Evolutionary conservation across 768 basidiomycete genomes (phyloP), one percentile per base, ranked within the genome.

Genomic region (Tubosaeta sp.): DNA sequence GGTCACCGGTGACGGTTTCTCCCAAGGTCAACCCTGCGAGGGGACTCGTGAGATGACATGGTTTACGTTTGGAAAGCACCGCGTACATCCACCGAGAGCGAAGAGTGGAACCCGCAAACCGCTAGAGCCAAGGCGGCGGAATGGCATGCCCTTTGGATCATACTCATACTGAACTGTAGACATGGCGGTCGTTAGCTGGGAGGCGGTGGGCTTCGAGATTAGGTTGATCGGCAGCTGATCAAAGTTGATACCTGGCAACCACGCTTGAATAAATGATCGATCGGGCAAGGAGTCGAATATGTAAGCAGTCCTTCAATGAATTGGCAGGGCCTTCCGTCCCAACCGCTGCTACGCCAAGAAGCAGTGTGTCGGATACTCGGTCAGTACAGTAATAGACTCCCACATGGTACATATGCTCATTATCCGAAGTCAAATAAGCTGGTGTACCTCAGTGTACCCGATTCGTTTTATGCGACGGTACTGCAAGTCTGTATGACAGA

Each of bases 51-150:
- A 54, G 29, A 22, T 22, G 22, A 7, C 8, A 44, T 27, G 10
- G 29, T 13, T 26, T 11, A 14, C 33, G 4, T 4, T 27, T 1
- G 22, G 25, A 17, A 44, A 37, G 22, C 9, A 37, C 16, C 19
- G 57, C 68, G 53, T 45, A 75, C 78, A 80, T 58, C 76, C 76
- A 53, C 80, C 82, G 34, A 80, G 72, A 11, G 74, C 75, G 67
- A 84, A 76, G 14, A 77, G 63, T 7, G 78, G 76, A 5, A 82
- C 80, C 34, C 76, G 69, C 50, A 80, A 62, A 14, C 80, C 79
- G 32, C 71, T 73, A 17, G 68, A 58, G 42, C 79, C 79, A 12
- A 79, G 66, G 48, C 73, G 71, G 52, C 74, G 71, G 61, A 71
- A 73, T 12, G 58, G 63, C 72, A 73, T 73, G 33, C 63, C 62